phyloP scores from a whole-genome alignment of 225 moss, liverwort and hornwort genomes.

The Bryum argenteum region DNA sequence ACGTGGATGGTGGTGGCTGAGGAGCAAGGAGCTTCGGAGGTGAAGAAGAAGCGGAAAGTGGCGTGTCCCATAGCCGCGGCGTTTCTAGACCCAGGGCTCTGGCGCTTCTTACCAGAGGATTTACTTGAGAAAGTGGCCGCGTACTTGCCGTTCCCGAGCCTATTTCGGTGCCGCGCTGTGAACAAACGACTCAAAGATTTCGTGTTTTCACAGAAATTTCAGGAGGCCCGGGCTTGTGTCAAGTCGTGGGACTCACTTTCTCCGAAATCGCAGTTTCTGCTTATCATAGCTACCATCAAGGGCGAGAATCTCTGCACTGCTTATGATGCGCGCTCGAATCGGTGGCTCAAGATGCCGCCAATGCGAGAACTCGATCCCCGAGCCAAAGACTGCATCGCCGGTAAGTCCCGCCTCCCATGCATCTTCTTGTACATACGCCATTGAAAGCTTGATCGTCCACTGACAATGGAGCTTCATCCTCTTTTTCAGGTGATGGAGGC shows the following conservation, averaged over 20 bases:
- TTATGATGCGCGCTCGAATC: constrained; percentile 31
- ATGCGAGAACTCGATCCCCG: constrained; percentile 44
- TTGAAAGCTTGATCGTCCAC: background rate
- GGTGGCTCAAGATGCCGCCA: constrained; percentile 52
- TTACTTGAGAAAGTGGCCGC: constrained; percentile 40
- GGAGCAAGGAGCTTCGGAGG: background rate
- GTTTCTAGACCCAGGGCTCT: constrained; percentile 38
- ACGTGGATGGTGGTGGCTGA: background rate
- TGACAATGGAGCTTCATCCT: background rate
- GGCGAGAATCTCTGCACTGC: constrained; percentile 44
- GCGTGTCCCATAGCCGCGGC: constrained; percentile 18
- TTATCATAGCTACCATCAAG: constrained; percentile 42
- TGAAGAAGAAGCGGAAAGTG: constrained; percentile 31
- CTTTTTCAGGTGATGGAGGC: constrained; percentile 52
- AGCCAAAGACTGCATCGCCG: constrained; percentile 53
- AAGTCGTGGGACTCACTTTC: constrained; percentile 31
- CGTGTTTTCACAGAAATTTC: constrained; percentile 48
- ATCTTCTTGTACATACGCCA: no score
- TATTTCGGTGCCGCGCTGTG: constrained; percentile 42
- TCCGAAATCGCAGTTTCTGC: constrained; percentile 36
- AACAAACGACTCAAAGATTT: constrained; percentile 39
- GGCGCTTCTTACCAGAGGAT: constrained; percentile 43
- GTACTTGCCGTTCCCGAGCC: constrained; percentile 33
- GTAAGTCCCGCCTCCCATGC: constrained; percentile 9
- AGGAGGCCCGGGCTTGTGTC: constrained; percentile 42